Evolutionary conservation across 306 rosid genomes (phyloP), one percentile per base, ranked within the genome.

Genomic region (Dryas alaskensis): DNA sequence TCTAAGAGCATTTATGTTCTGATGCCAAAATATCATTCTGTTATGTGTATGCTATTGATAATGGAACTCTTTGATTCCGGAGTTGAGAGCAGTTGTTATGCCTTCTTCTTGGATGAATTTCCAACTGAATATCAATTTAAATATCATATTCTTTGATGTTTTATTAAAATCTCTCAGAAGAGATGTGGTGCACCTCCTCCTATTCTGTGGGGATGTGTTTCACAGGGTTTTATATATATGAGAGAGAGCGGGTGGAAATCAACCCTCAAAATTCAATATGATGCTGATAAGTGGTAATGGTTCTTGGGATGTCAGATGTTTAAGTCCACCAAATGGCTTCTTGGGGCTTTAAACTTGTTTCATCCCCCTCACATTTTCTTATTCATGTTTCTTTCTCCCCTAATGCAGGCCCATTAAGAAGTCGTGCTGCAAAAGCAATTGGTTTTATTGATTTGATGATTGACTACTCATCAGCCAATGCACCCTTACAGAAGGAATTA

Each of bases 351-450:
- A 58, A 58, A 10, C 40, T 25, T 58, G 4, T 58, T 31, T 31
- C 37, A 31, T 1, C 37, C 37, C 37, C 37, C 50, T 64, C 53
- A 44, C 40, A 19, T 51, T 39, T 53, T 39, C 10, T 12, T 69
- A 27, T 11, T 67, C 4, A 64, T 64, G 51, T 39, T 66, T 5
- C 3, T 22, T n/a, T 42, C 46, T 42, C 50, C 52, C 60, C 14
- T 25, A 27, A 7, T 39, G 57, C 80, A 93, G 98, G 98, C 54
- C 98, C 98, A 13, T 78, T 93, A 8, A 85, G 98, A 83, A 93
- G 98, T 70, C 98, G 98, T 63, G 98, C 98, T 2, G 98, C 98
- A 9, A 93, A 93, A 86, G 97, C 98, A 59, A 93, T 93, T 17
- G 98, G 97, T 19, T 91, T 91, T 77, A 91, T 93, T 9, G 98